phyloP scores from a whole-genome alignment of 352 stramenopile genomes.

The Globisporangium megalacanthum region DNA sequence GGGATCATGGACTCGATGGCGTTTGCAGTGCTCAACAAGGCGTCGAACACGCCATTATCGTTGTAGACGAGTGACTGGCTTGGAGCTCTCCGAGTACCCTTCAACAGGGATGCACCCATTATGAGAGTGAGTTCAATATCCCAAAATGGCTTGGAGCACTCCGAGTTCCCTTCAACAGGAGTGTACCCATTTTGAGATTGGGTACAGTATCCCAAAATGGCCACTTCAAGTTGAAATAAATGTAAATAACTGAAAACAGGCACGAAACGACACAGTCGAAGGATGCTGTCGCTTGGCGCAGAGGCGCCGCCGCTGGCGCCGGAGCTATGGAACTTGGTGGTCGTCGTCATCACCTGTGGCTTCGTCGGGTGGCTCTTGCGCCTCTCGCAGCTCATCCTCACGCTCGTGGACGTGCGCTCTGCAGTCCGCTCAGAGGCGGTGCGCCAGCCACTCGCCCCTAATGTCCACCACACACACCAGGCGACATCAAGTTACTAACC shows the following conservation, averaged over 20 bases:
- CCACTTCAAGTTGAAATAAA: no score
- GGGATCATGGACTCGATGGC: constrained; percentile 61
- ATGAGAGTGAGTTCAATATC: no score
- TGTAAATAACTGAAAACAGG: no score
- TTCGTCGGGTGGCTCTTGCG: constrained; percentile 39
- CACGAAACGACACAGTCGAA: neutral
- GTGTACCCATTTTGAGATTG: neutral
- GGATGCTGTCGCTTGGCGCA: neutral
- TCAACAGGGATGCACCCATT: neutral
- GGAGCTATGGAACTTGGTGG: constrained; percentile 59
- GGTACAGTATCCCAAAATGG: no score
- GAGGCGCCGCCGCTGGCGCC: constrained; percentile 20
- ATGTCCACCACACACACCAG: no score
- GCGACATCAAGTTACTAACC: no score
- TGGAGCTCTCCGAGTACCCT: neutral
- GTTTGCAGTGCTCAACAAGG: constrained; percentile 50
- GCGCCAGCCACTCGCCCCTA: constrained; percentile 12
- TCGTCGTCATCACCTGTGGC: constrained; percentile 34
- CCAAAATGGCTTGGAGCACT: no score
- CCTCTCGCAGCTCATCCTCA: constrained; percentile 31
- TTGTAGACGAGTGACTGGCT: constrained; percentile 18
- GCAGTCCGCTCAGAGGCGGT: constrained; percentile 38
- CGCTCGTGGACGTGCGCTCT: constrained; percentile 32
- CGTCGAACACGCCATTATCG: constrained; percentile 28
- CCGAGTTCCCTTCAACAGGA: no score